Conservation (phyloP, 306 rosid species). For the Alnus glutinosa region DNA sequence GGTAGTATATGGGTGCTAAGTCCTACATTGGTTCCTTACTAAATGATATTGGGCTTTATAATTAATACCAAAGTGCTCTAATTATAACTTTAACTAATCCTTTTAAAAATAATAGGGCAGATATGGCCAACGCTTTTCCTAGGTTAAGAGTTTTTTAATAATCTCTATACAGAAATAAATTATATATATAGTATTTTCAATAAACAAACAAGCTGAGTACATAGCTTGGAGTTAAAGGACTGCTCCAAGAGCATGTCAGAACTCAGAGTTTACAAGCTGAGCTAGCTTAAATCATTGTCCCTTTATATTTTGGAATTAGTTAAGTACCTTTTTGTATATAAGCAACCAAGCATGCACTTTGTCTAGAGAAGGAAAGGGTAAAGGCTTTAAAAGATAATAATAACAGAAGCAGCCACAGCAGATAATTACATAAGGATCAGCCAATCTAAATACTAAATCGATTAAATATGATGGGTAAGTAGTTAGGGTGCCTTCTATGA, state of each 20-base stretch:
- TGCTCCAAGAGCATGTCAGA: neutral
- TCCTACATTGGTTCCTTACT: too few species aligned
- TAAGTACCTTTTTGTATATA: neutral
- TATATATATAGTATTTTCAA: too few species aligned
- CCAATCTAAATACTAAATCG: slow-evolving; percentile 1
- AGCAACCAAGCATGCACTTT: neutral
- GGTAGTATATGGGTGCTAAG: too few species aligned
- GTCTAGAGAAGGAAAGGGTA: neutral
- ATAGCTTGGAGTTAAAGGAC: neutral
- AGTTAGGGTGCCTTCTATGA: slow-evolving; percentile 7
- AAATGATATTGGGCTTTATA: too few species aligned
- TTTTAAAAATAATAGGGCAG: too few species aligned
- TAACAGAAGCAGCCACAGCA: neutral
- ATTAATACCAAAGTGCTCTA: too few species aligned
- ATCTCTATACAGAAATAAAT: too few species aligned
- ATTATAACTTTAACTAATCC: too few species aligned
- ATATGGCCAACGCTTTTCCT: too few species aligned
- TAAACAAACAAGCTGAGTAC: neutral
- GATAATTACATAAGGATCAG: neutral
- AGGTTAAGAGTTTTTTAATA: too few species aligned
- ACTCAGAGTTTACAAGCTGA: slow-evolving; percentile 2
- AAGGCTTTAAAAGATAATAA: neutral
- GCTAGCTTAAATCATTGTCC: neutral
- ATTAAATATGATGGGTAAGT: neutral
- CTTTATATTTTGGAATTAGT: slow-evolving; percentile 1